Conservation (phyloP, 1,284 basidiomycete genomes). For the Ceratobasidium sp. region DNA sequence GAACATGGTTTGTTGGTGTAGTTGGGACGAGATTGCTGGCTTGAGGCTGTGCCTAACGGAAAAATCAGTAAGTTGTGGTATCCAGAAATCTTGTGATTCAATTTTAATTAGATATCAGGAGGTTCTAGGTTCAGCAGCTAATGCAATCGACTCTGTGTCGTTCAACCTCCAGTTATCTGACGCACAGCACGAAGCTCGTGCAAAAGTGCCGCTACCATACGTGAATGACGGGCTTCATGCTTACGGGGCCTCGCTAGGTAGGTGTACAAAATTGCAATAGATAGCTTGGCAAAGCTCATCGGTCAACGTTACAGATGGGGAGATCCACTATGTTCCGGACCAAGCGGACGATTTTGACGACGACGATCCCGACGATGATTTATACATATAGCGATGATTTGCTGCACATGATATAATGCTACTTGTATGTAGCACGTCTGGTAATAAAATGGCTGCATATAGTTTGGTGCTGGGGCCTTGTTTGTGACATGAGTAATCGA, state of each 20-base stretch:
- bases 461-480: not conserved
- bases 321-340: conserved; percentile 79
- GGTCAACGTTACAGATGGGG: conserved; percentile 51
- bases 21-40: conserved; percentile 46
- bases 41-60: conserved; percentile 46
- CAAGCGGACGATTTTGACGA: conserved; percentile 89
- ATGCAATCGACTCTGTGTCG: conserved; percentile 61
- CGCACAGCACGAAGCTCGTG: conserved; percentile 79
- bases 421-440: too few relatives aligned
- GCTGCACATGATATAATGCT: not conserved
- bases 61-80: conserved; percentile 54
- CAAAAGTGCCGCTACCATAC: conserved; percentile 85
- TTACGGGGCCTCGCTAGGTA: conserved; percentile 54
- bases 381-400: conserved; percentile 65
- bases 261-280: not conserved
- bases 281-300: not conserved
- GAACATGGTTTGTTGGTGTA: conserved; percentile 49
- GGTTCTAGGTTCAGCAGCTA: conserved; percentile 60
- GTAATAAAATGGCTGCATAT: not conserved
- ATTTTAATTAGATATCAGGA: conserved; percentile 47
- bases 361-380: conserved; percentile 88
- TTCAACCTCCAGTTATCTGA: conserved; percentile 89
- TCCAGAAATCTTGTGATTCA: conserved; percentile 25
- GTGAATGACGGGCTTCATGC: conserved; percentile 62
- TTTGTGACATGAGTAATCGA: not conserved